Conservation (phyloP, 208 protist genomes). For the Trypanosoma melophagium region DNA sequence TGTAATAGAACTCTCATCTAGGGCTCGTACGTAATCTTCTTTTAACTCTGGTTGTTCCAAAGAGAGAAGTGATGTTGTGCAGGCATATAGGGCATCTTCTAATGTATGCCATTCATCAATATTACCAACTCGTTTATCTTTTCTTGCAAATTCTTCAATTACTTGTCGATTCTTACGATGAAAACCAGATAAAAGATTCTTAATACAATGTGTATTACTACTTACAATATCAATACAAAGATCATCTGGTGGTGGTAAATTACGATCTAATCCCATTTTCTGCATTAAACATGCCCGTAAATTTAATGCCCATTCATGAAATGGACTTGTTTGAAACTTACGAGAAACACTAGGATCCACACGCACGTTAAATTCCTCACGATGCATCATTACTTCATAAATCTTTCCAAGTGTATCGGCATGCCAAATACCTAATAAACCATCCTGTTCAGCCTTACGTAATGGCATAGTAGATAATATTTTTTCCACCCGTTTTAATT, state of each 20-base stretch:
- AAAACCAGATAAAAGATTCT: constrained; percentile 84
- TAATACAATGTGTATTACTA: constrained; percentile 92
- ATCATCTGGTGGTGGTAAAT: constrained; percentile 55
- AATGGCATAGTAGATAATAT: constrained; percentile 70
- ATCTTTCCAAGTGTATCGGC: constrained; percentile 64
- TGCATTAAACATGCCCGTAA: constrained; percentile 66
- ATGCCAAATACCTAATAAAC: constrained; percentile 69
- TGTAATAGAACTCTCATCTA: constrained; percentile 72
- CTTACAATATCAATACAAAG: constrained; percentile 84
- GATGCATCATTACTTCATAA: constrained; percentile 90
- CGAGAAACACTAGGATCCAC: constrained; percentile 79
- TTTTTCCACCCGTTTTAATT: constrained; percentile 47
- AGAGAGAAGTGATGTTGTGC: constrained; percentile 45
- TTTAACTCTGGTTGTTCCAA: constrained; percentile 64
- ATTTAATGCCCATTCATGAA: constrained; percentile 86
- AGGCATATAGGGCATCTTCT: constrained; percentile 79
- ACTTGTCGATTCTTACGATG: constrained; percentile 69
- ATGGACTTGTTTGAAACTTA: constrained; percentile 81
- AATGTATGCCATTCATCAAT: constrained; percentile 62
- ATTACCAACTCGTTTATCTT: constrained; percentile 40
- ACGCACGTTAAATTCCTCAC: constrained; percentile 88
- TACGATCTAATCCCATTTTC: constrained; percentile 66
- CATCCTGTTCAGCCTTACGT: constrained; percentile 56
- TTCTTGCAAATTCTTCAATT: constrained; percentile 49
- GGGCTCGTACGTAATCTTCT: constrained; percentile 63